phyloP scores from a whole-genome alignment of 2,329 filamentous ascomycete genomes.

The Botrytis galanthina region DNA sequence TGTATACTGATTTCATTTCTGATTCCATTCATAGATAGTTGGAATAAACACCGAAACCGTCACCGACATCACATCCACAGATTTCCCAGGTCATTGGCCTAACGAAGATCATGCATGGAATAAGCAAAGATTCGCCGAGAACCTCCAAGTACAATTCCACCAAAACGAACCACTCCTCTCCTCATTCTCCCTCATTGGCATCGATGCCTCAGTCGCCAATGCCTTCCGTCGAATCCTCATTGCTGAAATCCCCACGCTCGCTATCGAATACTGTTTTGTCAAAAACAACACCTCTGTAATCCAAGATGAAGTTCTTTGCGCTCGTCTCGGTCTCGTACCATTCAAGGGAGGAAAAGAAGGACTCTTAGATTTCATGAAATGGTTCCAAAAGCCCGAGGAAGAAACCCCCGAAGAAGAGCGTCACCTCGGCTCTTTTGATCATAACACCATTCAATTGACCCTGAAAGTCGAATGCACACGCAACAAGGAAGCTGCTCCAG shows the following conservation, averaged over 20 bases:
- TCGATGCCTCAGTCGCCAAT: constrained; percentile 92
- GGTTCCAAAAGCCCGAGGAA: constrained; percentile 70
- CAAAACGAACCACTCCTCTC: constrained; percentile 73
- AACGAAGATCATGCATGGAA: constrained; percentile 84
- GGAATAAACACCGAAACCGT: constrained; percentile 88
- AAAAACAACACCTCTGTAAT: constrained; percentile 97
- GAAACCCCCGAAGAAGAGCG: constrained; percentile 55
- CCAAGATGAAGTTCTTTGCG: constrained; percentile 93
- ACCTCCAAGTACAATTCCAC: constrained; percentile 78
- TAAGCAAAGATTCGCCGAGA: constrained; percentile 67
- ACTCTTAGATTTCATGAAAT: constrained; percentile 74
- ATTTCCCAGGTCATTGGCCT: constrained; percentile 88
- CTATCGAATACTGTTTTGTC: constrained; percentile 90
- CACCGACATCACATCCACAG: constrained; percentile 81
- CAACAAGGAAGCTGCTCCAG: constrained; percentile 67
- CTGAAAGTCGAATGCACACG: constrained; percentile 78
- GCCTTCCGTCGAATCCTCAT: constrained; percentile 96
- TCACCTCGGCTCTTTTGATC: constrained; percentile 63
- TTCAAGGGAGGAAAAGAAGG: constrained; percentile 77
- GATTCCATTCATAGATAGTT: constrained; percentile 61
- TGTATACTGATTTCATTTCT: constrained; percentile 1
- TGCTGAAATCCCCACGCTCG: constrained; percentile 88
- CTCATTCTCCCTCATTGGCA: constrained; percentile 85
- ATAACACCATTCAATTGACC: constrained; percentile 80
- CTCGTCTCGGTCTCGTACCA: constrained; percentile 86